Conservation (phyloP, 1,284 basidiomycete species). For the Phenoliferia sp. region DNA sequence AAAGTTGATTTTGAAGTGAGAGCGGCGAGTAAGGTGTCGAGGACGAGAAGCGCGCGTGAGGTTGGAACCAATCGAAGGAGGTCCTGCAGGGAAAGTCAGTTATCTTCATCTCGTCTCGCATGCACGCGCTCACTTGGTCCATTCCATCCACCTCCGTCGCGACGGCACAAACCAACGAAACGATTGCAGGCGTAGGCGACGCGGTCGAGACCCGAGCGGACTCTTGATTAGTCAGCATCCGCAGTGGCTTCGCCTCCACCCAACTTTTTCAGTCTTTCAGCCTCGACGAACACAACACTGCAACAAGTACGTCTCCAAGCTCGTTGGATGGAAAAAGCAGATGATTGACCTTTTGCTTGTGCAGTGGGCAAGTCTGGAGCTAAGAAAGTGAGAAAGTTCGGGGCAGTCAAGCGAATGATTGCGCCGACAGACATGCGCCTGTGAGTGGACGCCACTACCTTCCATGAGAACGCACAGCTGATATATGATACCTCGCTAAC, state of each 20-base stretch:
- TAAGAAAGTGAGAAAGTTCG: conserved; percentile 30
- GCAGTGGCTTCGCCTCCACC: too few species aligned
- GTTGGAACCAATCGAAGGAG: conserved; percentile 16
- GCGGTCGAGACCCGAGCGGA: too few species aligned
- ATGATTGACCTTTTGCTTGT: too few species aligned
- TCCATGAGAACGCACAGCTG: not conserved
- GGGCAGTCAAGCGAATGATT: conserved; percentile 79
- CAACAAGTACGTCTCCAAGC: too few species aligned
- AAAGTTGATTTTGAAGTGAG: conserved; percentile 12
- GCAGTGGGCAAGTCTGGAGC: conserved; percentile 13
- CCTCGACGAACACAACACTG: too few species aligned
- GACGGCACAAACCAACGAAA: too few species aligned
- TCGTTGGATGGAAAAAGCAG: too few species aligned
- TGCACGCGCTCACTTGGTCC: not conserved
- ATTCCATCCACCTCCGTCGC: too few species aligned
- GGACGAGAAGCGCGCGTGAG: conserved; percentile 1
- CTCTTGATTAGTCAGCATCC: too few species aligned
- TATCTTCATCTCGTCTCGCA: too few species aligned
- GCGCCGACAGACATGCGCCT: conserved; percentile 91
- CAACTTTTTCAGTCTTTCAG: too few species aligned
- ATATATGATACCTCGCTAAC: not conserved
- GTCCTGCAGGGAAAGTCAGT: conserved; percentile 24
- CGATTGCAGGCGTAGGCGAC: too few species aligned
- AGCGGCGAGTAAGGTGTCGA: conserved; percentile 13
- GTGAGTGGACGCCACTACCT: conserved; percentile 46